These are phyloP conservation scores for Cruciata laevipes DNA, from an alignment of 257 asterid genomes.

Conservation along the genomic window DNA sequence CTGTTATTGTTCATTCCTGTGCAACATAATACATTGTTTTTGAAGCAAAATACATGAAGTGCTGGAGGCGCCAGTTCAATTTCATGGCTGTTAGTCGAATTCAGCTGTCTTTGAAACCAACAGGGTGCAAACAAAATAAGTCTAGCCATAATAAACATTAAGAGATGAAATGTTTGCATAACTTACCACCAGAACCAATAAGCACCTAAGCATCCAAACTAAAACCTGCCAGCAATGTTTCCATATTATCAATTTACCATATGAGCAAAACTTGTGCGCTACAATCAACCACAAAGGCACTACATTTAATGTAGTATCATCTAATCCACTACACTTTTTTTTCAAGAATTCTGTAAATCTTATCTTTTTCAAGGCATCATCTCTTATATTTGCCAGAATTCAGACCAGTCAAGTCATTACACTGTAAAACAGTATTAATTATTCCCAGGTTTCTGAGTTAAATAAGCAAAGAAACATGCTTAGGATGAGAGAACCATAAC, in stretches of 20 bases:
- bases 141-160: not conserved
- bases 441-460: too few relatives aligned
- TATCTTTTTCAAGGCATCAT: too few relatives aligned
- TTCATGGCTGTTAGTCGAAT: conserved; percentile 63
- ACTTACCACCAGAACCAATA: not conserved
- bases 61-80: conserved; percentile 60
- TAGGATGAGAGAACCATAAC: too few relatives aligned
- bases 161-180: not conserved
- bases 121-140: conserved; percentile 15
- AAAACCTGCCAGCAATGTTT: not conserved
- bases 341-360: too few relatives aligned
- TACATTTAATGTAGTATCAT: too few relatives aligned
- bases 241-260: not conserved
- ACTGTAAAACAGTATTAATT: too few relatives aligned
- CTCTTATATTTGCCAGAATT: too few relatives aligned
- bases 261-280: not conserved
- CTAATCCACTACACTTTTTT: too few relatives aligned
- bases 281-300: not conserved
- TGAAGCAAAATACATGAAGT: conserved; percentile 58
- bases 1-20: conserved; percentile 60
- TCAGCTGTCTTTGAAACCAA: conserved; percentile 78
- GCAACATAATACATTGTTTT: conserved; percentile 51
- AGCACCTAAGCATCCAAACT: not conserved
- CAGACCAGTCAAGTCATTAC: too few relatives aligned
- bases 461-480: too few relatives aligned